These are phyloP conservation scores for Sphaerosporella brunnea DNA, from an alignment of 495 filamentous ascomycete species.

Conservation along the genomic window DNA sequence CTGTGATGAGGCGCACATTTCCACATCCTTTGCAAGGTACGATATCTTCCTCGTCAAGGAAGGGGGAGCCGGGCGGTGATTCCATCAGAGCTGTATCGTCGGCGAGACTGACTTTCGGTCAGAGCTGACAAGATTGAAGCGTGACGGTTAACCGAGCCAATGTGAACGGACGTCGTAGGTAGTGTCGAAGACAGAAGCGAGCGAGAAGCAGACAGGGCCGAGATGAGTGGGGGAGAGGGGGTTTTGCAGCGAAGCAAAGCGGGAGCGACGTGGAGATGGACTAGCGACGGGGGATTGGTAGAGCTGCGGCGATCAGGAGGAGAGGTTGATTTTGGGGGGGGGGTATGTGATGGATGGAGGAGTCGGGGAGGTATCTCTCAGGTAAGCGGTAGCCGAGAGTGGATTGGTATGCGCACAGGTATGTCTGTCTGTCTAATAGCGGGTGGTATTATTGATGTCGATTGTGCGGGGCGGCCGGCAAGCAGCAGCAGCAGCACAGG, in stretches of 20 bases:
- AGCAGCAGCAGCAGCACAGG: too few species aligned
- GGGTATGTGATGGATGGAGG: too few species aligned
- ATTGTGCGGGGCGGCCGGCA: too few species aligned
- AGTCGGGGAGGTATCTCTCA: too few species aligned
- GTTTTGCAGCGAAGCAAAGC: too few species aligned
- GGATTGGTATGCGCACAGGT: not conserved
- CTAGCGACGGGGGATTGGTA: not conserved
- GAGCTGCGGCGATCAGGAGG: not conserved
- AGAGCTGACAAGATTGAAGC: too few species aligned
- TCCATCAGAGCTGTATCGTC: conserved; percentile 2
- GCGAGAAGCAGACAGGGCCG: not conserved
- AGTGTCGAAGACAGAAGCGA: not conserved
- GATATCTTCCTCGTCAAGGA: conserved; percentile 65
- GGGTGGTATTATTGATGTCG: too few species aligned
- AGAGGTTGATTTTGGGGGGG: too few species aligned
- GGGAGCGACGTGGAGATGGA: too few species aligned
- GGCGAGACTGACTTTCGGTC: too few species aligned
- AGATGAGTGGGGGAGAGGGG: not conserved
- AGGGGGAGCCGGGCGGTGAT: conserved; percentile 46
- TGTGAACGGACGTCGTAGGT: not conserved
- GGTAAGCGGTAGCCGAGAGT: not conserved
- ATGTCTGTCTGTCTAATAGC: too few species aligned
- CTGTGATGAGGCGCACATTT: conserved; percentile 51
- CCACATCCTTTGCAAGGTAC: conserved; percentile 97
- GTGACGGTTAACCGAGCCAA: not conserved